Conservation (phyloP, 78 protist species). For the Dictyostelium brefeldianum region DNA sequence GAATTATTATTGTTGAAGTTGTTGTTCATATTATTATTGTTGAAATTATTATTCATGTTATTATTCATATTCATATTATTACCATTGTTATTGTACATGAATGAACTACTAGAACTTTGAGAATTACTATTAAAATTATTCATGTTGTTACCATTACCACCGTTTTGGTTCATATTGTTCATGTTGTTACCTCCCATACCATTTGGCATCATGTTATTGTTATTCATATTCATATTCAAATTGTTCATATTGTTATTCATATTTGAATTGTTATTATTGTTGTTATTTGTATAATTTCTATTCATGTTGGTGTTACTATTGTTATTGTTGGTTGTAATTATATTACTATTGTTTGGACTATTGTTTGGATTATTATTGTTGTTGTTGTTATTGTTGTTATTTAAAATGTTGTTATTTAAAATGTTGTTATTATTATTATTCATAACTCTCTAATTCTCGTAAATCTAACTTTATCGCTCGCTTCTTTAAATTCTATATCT, state of each 20-base stretch:
- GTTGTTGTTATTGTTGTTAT: background rate
- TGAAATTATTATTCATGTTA: background rate
- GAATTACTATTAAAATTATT: too few species aligned
- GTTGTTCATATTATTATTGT: background rate
- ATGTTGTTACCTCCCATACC: background rate
- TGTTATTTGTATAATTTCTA: background rate
- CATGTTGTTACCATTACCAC: background rate
- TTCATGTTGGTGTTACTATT: constrained; percentile 1
- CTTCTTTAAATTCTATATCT: too few species aligned
- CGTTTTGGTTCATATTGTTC: background rate
- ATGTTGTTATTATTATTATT: background rate
- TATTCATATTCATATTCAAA: background rate
- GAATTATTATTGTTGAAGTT: background rate
- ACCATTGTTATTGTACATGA: background rate
- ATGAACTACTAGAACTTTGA: too few species aligned
- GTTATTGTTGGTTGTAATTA: background rate
- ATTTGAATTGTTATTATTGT: constrained; percentile 5
- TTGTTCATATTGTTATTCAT: background rate
- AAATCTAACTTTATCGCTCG: too few species aligned
- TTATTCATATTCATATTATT: background rate
- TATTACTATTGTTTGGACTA: background rate
- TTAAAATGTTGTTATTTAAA: background rate
- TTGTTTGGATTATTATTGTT: background rate
- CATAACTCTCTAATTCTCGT: background rate
- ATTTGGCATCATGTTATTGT: background rate